Evolutionary conservation across 139 green algal species (phyloP), one percentile per base, ranked within the genome.

Genomic region (Picochlorum sp.): DNA sequence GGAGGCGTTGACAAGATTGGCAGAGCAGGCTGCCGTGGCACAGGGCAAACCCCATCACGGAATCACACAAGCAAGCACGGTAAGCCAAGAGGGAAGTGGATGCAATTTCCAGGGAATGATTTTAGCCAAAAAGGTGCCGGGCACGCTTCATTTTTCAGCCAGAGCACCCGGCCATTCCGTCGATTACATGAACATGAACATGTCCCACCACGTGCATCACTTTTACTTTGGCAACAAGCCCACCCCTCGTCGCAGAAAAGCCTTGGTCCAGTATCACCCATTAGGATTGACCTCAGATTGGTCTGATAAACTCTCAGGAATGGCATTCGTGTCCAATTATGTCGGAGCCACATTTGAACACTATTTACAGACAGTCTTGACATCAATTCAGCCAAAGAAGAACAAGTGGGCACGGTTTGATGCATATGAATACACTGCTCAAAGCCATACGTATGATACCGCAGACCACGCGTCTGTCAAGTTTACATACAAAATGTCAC

Each of bases 101-200:
- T 50, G 64, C 64, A 28, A 32, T 32, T 66, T 59, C 47, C 56
- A 63, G 2, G 92, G 92, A 13, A 97, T 98, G 82, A 86, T 96
- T 46, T 79, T 97, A 46, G 92, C 97, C 38, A 97, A 98, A 77
- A 97, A 97, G 84, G 92, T 98, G 23, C 89, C 89, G 1, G 89
- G 89, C 26, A 92, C 87, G 10, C 66, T 96, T 45, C 87, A 92
- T 78, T 91, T 96, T 65, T 69, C 83, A 21, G 84, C 88, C 11
- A 82, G 86, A 54, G 78, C 78, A 26, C 76, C 88, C 37, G 84
- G 84, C 21, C 84, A 94, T 74, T 92, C 84, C 5, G 92, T 96
- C 54, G 89, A 95, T 76, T 82, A 90, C 68, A 21, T 69, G 3
- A 78, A 74, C 69, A 90, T 95, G 82, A 93, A 95, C 74, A 82